Evolutionary conservation across 805 yeast species (phyloP), one percentile per base, ranked within the genome.

Genomic region (Jamesozyma piceae): DNA sequence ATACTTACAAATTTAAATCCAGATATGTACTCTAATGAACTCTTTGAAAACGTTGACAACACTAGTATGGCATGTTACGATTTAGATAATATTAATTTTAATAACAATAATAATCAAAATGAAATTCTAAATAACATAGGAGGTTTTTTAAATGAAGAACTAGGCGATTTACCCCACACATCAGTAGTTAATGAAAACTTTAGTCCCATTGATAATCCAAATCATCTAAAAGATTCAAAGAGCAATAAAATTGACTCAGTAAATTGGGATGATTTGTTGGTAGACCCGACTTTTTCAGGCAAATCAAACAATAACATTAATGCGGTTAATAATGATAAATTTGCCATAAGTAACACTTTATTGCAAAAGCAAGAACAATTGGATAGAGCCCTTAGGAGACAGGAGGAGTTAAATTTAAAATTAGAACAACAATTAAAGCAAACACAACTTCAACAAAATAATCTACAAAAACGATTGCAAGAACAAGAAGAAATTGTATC

Each of bases 361-460:
- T 35, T 53, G 33, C 45, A 56, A 38, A 62, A 55, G 43, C 63
- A 58, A 43, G 48, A 52, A 42, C 54, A 55, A 35, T 47, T 60
- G 17, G 51, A 55, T 39, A 41, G 49, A 13, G 64, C 63, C 3
- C 37, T 58, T 22, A 54, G 53, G 38, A 49, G 52, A 41, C 65
- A 61, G 39, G 53, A 58, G 34, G 55, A 53, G 35, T 51, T 58
- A 41, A 61, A 61, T 37, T 44, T 37, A 27, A 49, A 52, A 41
- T 43, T 61, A 22, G 63, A 59, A 37, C 49, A 49, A 40, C 63
- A 60, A 39, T 41, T 61, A 35, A 45, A 50, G 37, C 49, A 47
- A 24, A 61, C 55, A 30, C 57, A 54, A 38, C 37, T 52, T n/a
- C 60, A 60, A 38, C 63, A 60, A 37, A 50, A 55, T 40, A 52